A percentile compares a stretch with the other conserved stretches of the same genome.
Conservation (phyloP, 306 rosid genomes). For the Purshia tridentata region DNA sequence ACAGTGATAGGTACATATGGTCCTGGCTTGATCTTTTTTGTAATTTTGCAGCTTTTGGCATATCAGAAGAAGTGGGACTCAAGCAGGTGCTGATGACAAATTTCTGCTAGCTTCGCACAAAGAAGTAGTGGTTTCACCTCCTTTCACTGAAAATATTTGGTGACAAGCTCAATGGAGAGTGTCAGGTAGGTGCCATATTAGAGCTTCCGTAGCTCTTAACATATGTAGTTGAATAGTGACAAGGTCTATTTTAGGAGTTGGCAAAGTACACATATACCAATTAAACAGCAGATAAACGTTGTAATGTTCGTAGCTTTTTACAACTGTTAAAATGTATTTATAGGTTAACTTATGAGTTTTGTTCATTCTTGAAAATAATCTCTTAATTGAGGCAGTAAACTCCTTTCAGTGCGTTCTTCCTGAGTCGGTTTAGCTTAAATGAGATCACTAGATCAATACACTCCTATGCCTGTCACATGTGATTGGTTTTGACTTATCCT, state of each 20-base stretch:
- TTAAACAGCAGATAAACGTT: conserved; percentile 9
- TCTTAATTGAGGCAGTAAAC: neutral
- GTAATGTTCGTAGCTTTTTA: conserved; percentile 7
- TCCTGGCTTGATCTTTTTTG: neutral
- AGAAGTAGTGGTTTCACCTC: conserved; percentile 12
- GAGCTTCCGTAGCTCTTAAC: conserved; percentile 9
- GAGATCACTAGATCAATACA: too few relatives aligned
- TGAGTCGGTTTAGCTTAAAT: too few relatives aligned
- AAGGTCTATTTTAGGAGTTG: conserved; percentile 4
- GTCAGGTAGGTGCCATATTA: conserved; percentile 17
- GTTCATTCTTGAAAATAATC: neutral
- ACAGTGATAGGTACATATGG: too few relatives aligned
- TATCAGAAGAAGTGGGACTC: conserved; percentile 51
- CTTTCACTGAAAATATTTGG: conserved; percentile 11
- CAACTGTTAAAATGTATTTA: neutral
- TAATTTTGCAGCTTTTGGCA: conserved; percentile 54
- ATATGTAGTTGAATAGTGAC: conserved; percentile 7
- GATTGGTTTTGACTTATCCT: too few relatives aligned
- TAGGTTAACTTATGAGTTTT: neutral
- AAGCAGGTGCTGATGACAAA: conserved; percentile 19
- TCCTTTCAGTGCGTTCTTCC: too few relatives aligned
- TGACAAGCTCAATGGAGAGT: conserved; percentile 20
- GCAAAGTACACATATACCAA: conserved; percentile 12
- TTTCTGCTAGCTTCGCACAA: conserved; percentile 3
- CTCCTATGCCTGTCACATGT: too few relatives aligned